Base-by-base conservation (phyloP, 2,329 filamentous ascomycete genomes). In the Penicillium sp. region DNA sequence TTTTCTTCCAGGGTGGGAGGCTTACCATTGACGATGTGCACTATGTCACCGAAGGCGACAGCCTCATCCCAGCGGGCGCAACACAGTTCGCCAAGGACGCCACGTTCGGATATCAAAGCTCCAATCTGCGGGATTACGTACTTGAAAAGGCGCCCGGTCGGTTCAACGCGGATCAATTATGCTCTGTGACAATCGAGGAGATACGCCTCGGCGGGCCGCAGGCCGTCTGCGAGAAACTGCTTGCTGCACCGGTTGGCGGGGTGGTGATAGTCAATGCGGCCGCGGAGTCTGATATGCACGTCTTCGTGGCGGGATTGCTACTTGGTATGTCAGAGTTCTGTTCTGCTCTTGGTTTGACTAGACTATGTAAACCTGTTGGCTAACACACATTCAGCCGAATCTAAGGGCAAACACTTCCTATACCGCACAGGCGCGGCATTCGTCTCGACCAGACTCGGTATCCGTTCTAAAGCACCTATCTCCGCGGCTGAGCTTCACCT, bases 41-140 rank as follows among this genome's bases (percentile, higher is more conserved):
- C 63, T 85, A 85, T 55, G 82, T 85, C 8, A 76, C 78, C 1
- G 82, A 85, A 43, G 78, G 77, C 0, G 77, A 78, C 1, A 47
- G 55, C 0, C 61, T 83, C 2, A 76, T 83, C 0, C 81, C 83
- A 0, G 81, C 82, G 0, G 79, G 76, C 0, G 71, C 78, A 32
- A 85, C 82, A 0, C 82, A 80, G 0, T 85, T 85, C 56, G 82
- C 83, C 0, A 76, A 76, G 29, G 83, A 85, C 58, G 82, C 81
- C 0, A 81, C 81, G 0, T 85, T 85, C 63, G 82, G 83, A 0
- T 85, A 83, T 58, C 76, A 73, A 54, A 81, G 76, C 50, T 84
- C 82, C 0, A 79, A 84, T 59, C 62, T 83, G 38, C 64, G 74
- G 10, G 79, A 82, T 22, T 85, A 83, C 60, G 76, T 84, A 0